Evolutionary conservation across 2,329 filamentous ascomycete genomes (phyloP).

Genomic region (Eutypa lata): DNA sequence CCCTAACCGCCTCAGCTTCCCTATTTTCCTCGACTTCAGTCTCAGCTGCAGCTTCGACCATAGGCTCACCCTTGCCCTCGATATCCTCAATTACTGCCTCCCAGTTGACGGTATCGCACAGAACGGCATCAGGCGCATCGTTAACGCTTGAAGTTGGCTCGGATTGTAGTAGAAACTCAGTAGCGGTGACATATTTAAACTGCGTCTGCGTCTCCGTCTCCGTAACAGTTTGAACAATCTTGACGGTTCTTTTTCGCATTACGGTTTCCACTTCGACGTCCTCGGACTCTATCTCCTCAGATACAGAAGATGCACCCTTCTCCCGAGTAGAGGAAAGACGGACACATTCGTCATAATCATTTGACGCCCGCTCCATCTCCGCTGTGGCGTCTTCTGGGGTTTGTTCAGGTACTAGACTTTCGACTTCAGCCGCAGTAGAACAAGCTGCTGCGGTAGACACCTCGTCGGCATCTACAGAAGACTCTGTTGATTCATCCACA

Average conservation of each 20-base stretch:
- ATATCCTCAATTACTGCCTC: not conserved
- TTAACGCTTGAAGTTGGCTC: not conserved
- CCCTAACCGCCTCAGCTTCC: not conserved
- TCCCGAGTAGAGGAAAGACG: not conserved
- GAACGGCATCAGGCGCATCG: not conserved
- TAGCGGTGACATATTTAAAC: constrained; percentile 23
- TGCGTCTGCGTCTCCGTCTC: constrained; percentile 27
- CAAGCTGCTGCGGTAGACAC: not conserved
- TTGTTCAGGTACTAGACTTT: not conserved
- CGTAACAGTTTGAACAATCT: constrained; percentile 33
- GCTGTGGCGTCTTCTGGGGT: not conserved
- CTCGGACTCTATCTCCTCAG: constrained; percentile 11
- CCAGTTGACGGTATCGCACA: not conserved
- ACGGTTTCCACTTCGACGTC: constrained; percentile 25
- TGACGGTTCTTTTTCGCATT: constrained; percentile 27
- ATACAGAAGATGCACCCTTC: not conserved
- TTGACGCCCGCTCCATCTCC: not conserved
- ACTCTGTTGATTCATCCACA: not conserved
- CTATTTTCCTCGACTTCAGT: not conserved
- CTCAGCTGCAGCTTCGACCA: not conserved
- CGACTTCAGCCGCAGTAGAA: no score
- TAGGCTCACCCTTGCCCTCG: not conserved
- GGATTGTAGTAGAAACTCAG: not conserved
- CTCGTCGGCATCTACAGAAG: not conserved
- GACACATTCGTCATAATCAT: not conserved